Base-by-base conservation (phyloP, 805 yeast genomes). In the Saccharomyces paradoxus region DNA sequence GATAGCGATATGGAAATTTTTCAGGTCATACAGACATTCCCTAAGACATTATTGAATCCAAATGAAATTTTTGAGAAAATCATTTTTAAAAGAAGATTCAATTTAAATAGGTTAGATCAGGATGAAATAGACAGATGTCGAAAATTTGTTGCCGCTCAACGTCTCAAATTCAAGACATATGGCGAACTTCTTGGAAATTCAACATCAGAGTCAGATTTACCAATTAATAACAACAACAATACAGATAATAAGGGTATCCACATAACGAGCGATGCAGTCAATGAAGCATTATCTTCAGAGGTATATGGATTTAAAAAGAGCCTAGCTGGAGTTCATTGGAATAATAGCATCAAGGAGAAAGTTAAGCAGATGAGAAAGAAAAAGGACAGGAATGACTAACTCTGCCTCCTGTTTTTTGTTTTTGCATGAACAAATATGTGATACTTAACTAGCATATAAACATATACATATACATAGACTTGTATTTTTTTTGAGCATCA, bases 1-100 rank as follows among this genome's bases (percentile, higher is more conserved):
- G 71, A 70, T 32, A 81, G 75, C 56, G 82, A 77, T 54, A 79
- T 82, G 77, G 87, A 83, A 60, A 71, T 89, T 21, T 94, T 92
- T 65, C 97, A 91, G 71, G 77, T 84, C 37, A 80, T 92, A 59
- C 99, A 92, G 69, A 84, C 86, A 57, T 81, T 79, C 31, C 99
- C 99, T 3, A 86, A 84, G 60, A 71, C 75, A 27, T 62, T 88
- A 17, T 62, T 87, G 3, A 86, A 90, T 67, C 90, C 94, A 2
- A 82, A 84, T 59, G 69, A 72, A 5, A 73, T 90, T 49, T 77
- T 90, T 63, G 90, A 85, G 56, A 76, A 66, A 53, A 60, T 83
- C 41, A 87, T 95, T 59, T 91, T 86, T 71, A 84, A 84, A 62
- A 83, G 83, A 55, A 77, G 84, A 50, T 80, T 84, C 26, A 86